Evolutionary conservation across 2,329 filamentous ascomycete species (phyloP), one percentile per base, ranked within the genome.

Genomic region (Pseudopithomyces chartarum): DNA sequence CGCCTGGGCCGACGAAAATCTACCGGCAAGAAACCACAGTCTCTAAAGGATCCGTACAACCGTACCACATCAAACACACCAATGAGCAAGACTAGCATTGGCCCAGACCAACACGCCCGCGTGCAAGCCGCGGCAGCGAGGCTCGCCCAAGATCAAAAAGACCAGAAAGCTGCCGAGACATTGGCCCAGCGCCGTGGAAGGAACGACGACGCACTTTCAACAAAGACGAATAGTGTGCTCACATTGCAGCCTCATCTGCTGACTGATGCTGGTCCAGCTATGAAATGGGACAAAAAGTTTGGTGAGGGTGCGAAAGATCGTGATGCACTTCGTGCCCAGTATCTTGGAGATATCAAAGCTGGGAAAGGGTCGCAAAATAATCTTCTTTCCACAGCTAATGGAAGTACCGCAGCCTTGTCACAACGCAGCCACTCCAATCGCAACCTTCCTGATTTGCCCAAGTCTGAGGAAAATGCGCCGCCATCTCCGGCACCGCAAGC

Each of bases 271-370:
- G 95, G 90, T 8, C 90, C 92, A 22, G 95, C 95, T 1, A 89
- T 99, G 88, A 96, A 97, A 76, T 99, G 95, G 95, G 92, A 94
- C 32, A 96, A 87, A 75, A 92, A 91, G 67, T 98, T 97, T 73
- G 95, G 98, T 77, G 96, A 96, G 79, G 89, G 94, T 67, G 84
- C 90, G 3, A 90, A 94, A 84, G 92, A 92, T 68, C 96, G 95
- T 77, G 88, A 95, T 68, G 83, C 89, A 7, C 89, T 96, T 60
- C 88, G 92, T 52, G 87, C 91, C 61, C 87, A 91, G n/a, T 98
- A 98, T 75, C 82, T 98, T 50, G 85, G 87, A 44, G 88, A 96
- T 70, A 80, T 79, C 46, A 86, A 83, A 62, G 87, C 90, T 40
- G 92, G 93, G 20, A 90, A 86, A 56, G 91, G 91, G 12, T 81